Evolutionary conservation across 192 early-diverging fungal genomes (phyloP), one percentile per base, ranked within the genome.

Genomic region (Umbelopsis vinacea): DNA sequence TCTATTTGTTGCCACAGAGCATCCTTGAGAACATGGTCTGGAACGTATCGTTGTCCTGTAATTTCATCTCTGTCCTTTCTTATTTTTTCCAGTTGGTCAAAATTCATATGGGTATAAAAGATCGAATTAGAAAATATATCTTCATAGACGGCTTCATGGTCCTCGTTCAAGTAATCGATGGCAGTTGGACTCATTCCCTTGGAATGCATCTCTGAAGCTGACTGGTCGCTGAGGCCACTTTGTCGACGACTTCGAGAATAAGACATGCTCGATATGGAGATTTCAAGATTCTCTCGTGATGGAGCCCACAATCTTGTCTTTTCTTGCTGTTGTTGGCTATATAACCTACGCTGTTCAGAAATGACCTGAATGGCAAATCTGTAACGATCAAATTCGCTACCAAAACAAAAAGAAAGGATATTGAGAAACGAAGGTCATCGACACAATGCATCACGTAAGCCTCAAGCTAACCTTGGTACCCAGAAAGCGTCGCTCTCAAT

Each of bases 1-100:
- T 85, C 82, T 3, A 81, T 72, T 52, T 88, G 87, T 7, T 84
- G 75, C 85, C 87, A 88, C 17, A 88, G 50, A 1, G 87, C 85
- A 26, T 86, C 79, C 22, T 82, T 80, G 15, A 85, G 21, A 14
- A 83, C 46, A 29, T 78, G 23, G 0, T 81, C 69, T 10, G 75
- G 74, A 0, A 79, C 77, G 1, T 85, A 77, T 2, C 80, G 63
- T 0, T 60, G 15, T 6, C 60, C 66, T 8, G 79, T 82, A 17
- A 76, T 40, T 6, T 76, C 74, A 46, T 88, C 82, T 26, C 50
- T 52, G 52, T 86, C 85, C 7, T 67, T 47, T 40, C 69, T 57
- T 50, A 88, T 83, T 5, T 45, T 37, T n/a, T 78, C 77, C 7
- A 88, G 74, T 23, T 87, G 82, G 54, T 84, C 79, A 70, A 85